Evolutionary conservation across 2,329 filamentous ascomycete species (phyloP).

Genomic region (Xylaria sp.): DNA sequence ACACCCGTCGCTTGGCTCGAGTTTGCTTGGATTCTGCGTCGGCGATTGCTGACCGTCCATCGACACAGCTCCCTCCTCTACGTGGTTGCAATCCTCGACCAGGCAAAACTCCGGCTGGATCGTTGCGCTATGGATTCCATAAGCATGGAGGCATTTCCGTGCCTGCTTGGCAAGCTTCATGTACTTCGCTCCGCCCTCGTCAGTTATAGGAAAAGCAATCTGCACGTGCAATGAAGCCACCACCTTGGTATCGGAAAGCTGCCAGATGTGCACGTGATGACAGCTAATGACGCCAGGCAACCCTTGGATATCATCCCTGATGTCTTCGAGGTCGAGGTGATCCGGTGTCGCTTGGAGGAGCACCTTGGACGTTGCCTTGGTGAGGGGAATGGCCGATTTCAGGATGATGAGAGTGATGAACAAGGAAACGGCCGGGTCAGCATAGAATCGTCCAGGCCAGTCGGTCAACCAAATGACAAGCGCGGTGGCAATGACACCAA

Average conservation of each 20-base stretch:
- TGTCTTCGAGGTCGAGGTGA: constrained; percentile 87
- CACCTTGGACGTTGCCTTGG: constrained; percentile 83
- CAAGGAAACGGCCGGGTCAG: constrained; percentile 91
- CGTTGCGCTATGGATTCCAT: constrained; percentile 95
- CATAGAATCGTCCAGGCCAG: constrained; percentile 84
- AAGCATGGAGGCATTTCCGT: constrained; percentile 89
- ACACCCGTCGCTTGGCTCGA: constrained; percentile 52
- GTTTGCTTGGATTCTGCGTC: constrained; percentile 23
- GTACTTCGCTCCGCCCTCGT: constrained; percentile 81
- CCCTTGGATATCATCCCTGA: constrained; percentile 88
- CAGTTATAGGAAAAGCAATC: constrained; percentile 88
- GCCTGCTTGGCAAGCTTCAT: constrained; percentile 89
- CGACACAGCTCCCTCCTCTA: constrained; percentile 46
- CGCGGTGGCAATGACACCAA: constrained; percentile 85
- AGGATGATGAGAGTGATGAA: constrained; percentile 88
- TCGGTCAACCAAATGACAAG: constrained; percentile 91
- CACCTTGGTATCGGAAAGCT: constrained; percentile 92
- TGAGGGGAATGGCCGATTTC: constrained; percentile 80
- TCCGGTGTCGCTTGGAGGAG: constrained; percentile 93
- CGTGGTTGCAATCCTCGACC: constrained; percentile 58
- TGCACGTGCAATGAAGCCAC: constrained; percentile 95
- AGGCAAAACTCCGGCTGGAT: constrained; percentile 92
- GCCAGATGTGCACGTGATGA: constrained; percentile 98
- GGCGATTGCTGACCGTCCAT: constrained; percentile 46
- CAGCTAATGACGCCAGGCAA: constrained; percentile 89